Percentiles rank a stretch among this genome's conserved stretches.
Evolutionary conservation across 345 rosid species (phyloP).

Genomic region (Eucalyptus sp.): DNA sequence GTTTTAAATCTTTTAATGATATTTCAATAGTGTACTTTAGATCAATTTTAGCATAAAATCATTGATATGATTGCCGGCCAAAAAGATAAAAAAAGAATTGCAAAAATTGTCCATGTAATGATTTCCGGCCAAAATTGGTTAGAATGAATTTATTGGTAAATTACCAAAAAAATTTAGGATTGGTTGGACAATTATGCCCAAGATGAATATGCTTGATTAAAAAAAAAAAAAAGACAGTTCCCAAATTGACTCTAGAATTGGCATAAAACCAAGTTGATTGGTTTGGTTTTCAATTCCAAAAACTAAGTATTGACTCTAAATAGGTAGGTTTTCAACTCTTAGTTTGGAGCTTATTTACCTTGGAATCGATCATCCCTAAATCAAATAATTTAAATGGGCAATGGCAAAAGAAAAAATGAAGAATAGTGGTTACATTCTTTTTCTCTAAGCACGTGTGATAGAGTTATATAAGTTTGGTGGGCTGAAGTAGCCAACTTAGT

Average conservation of each 20-base stretch:
- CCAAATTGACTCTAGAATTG: background rate
- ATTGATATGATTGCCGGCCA: rapidly evolving
- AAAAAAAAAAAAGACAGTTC: background rate
- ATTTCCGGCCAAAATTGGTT: background rate
- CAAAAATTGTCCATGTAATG: background rate
- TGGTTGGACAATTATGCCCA: background rate
- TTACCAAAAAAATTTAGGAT: background rate
- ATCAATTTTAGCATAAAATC: background rate
- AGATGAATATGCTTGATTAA: background rate
- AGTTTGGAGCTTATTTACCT: background rate
- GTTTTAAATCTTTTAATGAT: background rate
- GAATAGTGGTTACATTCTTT: background rate
- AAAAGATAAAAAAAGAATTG: background rate
- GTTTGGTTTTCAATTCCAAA: background rate
- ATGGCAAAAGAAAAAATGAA: background rate
- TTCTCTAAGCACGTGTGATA: background rate
- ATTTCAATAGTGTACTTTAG: background rate
- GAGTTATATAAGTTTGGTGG: background rate
- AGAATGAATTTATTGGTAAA: background rate
- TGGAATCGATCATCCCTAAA: background rate
- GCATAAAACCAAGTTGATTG: background rate
- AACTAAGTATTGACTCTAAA: background rate
- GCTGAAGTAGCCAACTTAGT: background rate
- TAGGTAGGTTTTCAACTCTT: background rate
- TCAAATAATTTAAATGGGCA: background rate